Base-by-base conservation (phyloP, 2,329 filamentous ascomycete species). In the Neocucurbitaria cava region DNA sequence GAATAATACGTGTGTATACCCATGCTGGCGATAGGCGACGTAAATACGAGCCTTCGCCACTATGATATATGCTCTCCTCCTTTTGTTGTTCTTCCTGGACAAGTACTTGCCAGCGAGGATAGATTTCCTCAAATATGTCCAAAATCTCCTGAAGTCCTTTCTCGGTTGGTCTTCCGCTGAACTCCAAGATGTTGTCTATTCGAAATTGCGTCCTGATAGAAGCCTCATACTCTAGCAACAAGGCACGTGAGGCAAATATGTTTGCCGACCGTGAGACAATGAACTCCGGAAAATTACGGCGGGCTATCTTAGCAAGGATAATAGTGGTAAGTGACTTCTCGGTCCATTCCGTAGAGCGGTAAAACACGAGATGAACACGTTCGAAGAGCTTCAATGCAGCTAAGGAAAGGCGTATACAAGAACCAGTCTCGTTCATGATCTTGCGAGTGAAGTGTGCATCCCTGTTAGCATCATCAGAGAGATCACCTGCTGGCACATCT, bases 271-370 rank as follows among this genome's bases (percentile, higher is more conserved):
- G 87, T 55, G 90, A 96, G 5, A 98, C 93, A 20, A 98, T 85
- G 69, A 96, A 99, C 3, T 89, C 82, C 0, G 94, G 93, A 61
- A 97, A 99, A 71, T 93, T 95, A 31, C 91, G 85, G 39, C 87
- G 85, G 1, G 93, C 91, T 52, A 96, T 96, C 60, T 94, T 93
- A 7, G 95, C 91, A 5, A 99, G 83, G 40, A 99, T 96, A 49
- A 98, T 94, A 0, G 93, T 94, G 1, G 92, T 98, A 13, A 99
- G 80, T 1, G 94, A 97, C 74, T 96, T 98, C 67, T 98, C 94
- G 0, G 93, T 96, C 95, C 95, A 99, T 72, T 96, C 91, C 0
- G 92, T 96, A 9, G 93, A 97, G 54, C 94, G 85, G 74, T 98
- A 98, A 74, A 97, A 99, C 24, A 99, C 92, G 2, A 99, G 79